A percentile compares a stretch with the other conserved stretches of the same genome.
Evolutionary conservation across 495 filamentous ascomycete genomes (phyloP).

Genomic region (Endocarpon pusillum): DNA sequence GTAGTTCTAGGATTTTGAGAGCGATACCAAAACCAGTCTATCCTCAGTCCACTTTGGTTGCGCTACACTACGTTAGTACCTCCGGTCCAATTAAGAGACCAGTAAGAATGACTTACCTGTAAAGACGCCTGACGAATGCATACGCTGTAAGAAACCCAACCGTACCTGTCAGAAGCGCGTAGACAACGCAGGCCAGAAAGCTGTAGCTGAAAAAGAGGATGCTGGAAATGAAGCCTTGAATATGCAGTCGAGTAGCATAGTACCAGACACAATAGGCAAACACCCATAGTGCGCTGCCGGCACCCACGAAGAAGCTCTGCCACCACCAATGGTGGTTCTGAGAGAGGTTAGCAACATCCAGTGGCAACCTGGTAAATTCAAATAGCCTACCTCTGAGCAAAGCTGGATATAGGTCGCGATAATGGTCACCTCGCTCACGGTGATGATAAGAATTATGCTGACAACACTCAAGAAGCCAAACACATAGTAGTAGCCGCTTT

Average conservation of each 20-base stretch:
- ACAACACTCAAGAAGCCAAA: conserved; percentile 81
- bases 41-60: conserved; percentile 26
- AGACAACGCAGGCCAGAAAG: conserved; percentile 64
- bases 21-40: no score
- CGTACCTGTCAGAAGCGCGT: conserved; percentile 70
- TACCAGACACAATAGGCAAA: conserved; percentile 80
- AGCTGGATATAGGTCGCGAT: conserved; percentile 78
- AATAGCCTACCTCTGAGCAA: conserved; percentile 45
- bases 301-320: conserved; percentile 76
- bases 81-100: neutral
- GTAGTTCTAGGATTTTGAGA: no score
- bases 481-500: conserved; percentile 87
- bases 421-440: conserved; percentile 76
- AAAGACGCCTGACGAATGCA: conserved; percentile 78
- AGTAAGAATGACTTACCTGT: conserved; percentile 40
- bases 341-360: conserved; percentile 8
- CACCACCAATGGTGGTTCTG: conserved; percentile 95
- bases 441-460: conserved; percentile 54
- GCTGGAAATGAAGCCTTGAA: conserved; percentile 63
- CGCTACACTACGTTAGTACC: conserved; percentile 8
- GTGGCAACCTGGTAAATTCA: neutral
- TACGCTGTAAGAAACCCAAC: conserved; percentile 80
- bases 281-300: conserved; percentile 67
- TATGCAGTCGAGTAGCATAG: conserved; percentile 66
- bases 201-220: conserved; percentile 81